Base-by-base conservation (phyloP, 345 rosid genomes). In the Eucalyptus polybractea region DNA sequence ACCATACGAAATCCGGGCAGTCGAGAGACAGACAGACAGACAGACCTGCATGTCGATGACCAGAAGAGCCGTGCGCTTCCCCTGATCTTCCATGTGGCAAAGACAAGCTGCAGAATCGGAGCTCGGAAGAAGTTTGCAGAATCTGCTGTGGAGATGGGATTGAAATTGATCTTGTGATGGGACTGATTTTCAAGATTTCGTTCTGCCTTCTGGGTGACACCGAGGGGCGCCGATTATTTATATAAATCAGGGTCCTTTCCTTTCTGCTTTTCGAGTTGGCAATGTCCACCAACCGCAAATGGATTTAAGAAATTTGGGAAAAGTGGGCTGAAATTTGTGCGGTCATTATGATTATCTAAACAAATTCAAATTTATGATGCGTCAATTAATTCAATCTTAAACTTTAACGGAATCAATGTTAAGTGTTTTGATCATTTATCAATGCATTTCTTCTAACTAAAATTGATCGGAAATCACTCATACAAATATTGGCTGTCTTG, bases 31-130 rank as follows among this genome's bases (percentile, higher is more conserved):
- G 62, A 86, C 10, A 86, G 25, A 31, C 80, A 76, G 85, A 90
- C 15, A 87, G 54, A 96, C 99, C 99, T 96, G 99, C 99, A 97
- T 97, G 94, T 96, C 99, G 90, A 96, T 97, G 45, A 97, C 98
- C 13, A 96, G 94, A 9, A 97, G 97, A 92, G 96, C 99, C 51
- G 97, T 95, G 83, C 93, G 92, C 92, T 85, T 96, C 96, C 95
- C 86, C 80, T 95, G 92, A 80, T 92, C 93, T 2, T 91, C 94
- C 99, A 96, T 96, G 85, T 15, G 45, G 50, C 60, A 31, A 72
- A 56, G 67, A 45, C 50, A 10, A 29, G 87, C 87, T n/a, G 83
- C 14, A 14, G 81, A 89, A 47, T 31, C 40, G 24, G 58, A 51
- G 11, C n/a, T 60, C 31, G 37, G 54, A 25, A 21, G 33, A 29